Evolutionary conservation across 495 filamentous ascomycete genomes (phyloP).

Genomic region (Monascus purpureus): DNA sequence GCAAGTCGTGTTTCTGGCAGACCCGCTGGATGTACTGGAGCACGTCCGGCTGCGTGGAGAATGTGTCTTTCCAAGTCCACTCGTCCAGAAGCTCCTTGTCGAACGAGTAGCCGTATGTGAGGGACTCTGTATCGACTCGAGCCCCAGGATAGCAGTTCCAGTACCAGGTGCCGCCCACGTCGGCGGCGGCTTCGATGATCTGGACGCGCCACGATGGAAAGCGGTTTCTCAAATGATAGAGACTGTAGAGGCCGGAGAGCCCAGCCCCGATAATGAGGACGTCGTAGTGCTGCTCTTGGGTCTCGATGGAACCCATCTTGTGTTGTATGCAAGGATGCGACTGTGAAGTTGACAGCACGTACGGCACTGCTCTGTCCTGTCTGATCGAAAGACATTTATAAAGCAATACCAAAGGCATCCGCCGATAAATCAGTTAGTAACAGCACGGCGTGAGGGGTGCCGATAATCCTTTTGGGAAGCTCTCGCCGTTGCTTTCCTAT

Average conservation of each 20-base stretch:
- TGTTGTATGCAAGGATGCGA: no score
- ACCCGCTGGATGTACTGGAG: conserved; percentile 12
- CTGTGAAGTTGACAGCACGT: no score
- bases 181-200: conserved; percentile 31
- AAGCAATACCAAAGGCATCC: no score
- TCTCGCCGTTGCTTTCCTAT: no score
- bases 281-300: conserved; percentile 14
- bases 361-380: no score
- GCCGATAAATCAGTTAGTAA: no score
- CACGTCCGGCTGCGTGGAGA: conserved; percentile 8
- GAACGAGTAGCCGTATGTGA: conserved; percentile 13
- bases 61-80: conserved; percentile 19
- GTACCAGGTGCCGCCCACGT: conserved; percentile 39
- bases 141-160: conserved; percentile 24
- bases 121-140: conserved; percentile 12
- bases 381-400: no score
- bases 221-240: conserved; percentile 25
- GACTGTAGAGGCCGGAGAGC: conserved; percentile 30
- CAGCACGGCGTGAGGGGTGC: no score
- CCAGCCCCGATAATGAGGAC: conserved; percentile 40
- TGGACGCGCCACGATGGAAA: conserved; percentile 29
- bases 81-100: conserved; percentile 12
- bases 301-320: no score
- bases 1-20: conserved; percentile 12
- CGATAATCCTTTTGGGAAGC: no score